phyloP scores from a whole-genome alignment of 2,329 filamentous ascomycete genomes.

The Epichloe hybrida region DNA sequence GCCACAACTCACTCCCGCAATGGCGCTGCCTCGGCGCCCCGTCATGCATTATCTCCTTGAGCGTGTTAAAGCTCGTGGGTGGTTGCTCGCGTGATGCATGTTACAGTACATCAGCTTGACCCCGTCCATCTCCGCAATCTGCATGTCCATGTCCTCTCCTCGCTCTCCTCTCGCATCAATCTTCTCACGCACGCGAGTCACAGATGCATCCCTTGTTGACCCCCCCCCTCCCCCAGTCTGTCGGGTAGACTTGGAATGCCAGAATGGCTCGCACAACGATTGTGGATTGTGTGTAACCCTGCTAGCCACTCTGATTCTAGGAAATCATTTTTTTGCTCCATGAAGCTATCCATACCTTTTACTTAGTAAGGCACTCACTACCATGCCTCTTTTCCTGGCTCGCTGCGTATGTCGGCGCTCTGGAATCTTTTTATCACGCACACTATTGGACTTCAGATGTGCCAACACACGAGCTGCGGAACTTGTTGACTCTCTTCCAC shows the following conservation, averaged over 20 bases:
- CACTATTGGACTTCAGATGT: too few species aligned
- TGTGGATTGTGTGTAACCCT: too few species aligned
- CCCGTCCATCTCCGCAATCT: neutral
- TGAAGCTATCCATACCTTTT: too few species aligned
- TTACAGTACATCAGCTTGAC: neutral
- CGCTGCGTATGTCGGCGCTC: too few species aligned
- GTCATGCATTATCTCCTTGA: neutral
- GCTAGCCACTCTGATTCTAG: too few species aligned
- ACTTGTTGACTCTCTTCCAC: too few species aligned
- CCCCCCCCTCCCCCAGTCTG: neutral
- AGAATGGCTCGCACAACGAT: too few species aligned
- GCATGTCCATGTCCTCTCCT: neutral
- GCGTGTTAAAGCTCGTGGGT: neutral
- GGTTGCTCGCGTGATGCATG: conserved; percentile 4
- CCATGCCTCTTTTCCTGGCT: too few species aligned
- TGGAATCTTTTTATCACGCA: too few species aligned
- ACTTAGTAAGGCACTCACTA: too few species aligned
- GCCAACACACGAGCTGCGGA: too few species aligned
- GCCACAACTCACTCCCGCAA: neutral
- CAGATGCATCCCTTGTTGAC: neutral
- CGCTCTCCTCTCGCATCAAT: neutral
- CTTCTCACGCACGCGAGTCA: neutral
- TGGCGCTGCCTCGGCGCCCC: conserved; percentile 1
- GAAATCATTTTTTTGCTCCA: too few species aligned
- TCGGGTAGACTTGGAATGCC: neutral